Evolutionary conservation across 805 yeast species (phyloP), one percentile per base, ranked within the genome.

Genomic region (Candida saitoana): DNA sequence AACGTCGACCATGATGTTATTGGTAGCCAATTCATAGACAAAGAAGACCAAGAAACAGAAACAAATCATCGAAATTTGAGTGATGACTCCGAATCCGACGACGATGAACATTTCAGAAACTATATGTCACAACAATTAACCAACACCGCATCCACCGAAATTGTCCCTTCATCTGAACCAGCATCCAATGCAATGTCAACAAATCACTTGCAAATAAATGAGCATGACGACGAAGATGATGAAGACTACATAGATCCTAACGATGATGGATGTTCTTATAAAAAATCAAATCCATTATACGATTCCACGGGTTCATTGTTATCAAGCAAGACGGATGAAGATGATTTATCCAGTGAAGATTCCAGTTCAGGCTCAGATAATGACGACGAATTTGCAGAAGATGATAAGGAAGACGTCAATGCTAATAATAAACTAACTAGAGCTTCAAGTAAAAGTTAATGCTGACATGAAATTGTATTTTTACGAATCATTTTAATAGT

Each of bases 161-260:
- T 62, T 20, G 53, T 57, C 32, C 49, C 67, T 2, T 46, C 59
- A 5, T n/a, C 20, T 11, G 39, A 45, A 34, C 45, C 51, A 75
- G 78, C 4, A 76, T 77, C 44, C 81, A 79, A 45, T 80, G 78
- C 40, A 47, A 52, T 45, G 63, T 57, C 14, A 41, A 51, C 46
- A 17, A 19, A 18, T 11, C 37, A 20, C 4, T 30, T 18, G 19
- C 38, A 69, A 31, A 65, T 59, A 27, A 68, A 62, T 7, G 59
- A 51, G 14, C 62, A 60, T 29, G 65, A 27, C 25, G 33, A 40
- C 15, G 69, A 69, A 20, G 76, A 75, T 19, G 85, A 76, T 11
- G 88, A 84, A 45, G 89, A 82, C 46, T 83, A 84, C 52, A 79
- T 77, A 51, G 90, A 84, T 55, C 90, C 91, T 1, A 83, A 84